Conservation (phyloP, 2,329 filamentous ascomycete species). For the Amauroascus niger region DNA sequence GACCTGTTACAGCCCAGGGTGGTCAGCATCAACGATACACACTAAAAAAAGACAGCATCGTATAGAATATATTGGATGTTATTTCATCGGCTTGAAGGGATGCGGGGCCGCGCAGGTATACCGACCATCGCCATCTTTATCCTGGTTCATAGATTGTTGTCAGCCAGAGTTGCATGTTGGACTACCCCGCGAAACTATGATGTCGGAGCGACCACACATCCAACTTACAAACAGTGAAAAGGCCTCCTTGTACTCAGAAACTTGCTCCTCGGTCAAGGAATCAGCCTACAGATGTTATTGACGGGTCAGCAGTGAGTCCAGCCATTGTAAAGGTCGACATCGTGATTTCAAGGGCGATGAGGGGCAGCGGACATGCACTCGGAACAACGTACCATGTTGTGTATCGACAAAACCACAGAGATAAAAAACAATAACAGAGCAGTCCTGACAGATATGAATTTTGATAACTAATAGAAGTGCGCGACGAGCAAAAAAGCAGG, state of each 20-base stretch:
- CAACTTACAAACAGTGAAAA: conserved; percentile 97
- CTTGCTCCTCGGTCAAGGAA: conserved; percentile 98
- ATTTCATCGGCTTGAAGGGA: neutral
- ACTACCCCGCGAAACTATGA: conserved; percentile 3
- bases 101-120: conserved; percentile 26
- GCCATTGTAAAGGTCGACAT: neutral
- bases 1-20: conserved; percentile 47
- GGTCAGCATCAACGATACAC: conserved; percentile 1
- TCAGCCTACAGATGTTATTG: conserved; percentile 59
- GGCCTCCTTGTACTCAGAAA: conserved; percentile 99
- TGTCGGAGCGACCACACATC: neutral
- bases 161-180: neutral
- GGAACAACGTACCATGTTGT: conserved; percentile 7
- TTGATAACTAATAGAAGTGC: neutral
- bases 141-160: conserved; percentile 41
- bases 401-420: neutral
- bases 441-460: neutral
- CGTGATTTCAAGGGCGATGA: neutral
- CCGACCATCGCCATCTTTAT: conserved; percentile 87
- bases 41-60: neutral
- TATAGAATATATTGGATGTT: neutral
- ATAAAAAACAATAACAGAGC: neutral
- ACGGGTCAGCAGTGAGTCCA: neutral
- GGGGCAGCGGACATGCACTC: neutral
- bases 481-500: neutral